Base-by-base conservation (phyloP, 495 filamentous ascomycete genomes). In the Lepraria neglecta region DNA sequence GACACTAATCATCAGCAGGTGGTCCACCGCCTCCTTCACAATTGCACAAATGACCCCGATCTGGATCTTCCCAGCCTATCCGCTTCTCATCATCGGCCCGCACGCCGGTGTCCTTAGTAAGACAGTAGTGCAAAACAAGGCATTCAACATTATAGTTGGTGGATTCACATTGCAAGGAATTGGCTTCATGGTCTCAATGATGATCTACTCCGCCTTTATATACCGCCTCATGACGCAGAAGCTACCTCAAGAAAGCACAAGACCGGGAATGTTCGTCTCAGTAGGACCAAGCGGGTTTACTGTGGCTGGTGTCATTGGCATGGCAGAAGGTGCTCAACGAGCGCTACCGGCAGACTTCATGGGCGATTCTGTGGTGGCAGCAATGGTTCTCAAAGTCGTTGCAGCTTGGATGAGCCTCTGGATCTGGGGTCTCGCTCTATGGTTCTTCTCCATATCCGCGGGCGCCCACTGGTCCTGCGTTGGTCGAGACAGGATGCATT, bases 141-240 rank as follows among this genome's bases (percentile, higher is more conserved):
- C 82, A 14, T 70, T 92, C 14, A 74, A 80, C 9, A 82, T 94
- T 56, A 84, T 91, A 17, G 73, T 91, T 59, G 84, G 85, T 33
- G 87, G 88, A 9, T 80, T 85, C 17, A 81, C 86, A 4, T 80
- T 88, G 28, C 90, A 95, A 72, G 90, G 90, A 10, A 88, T 91
- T 30, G 90, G 90, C 0, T 95, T 92, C 68, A 71, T 94, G 65
- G 88, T 95, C 58, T 86, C 86, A 6, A 77, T 92, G 63, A 92
- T 92, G 89, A 84, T 94, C 33, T 90, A 89, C 64, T 84, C 88
- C 17, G 87, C 90, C 43, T 95, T 90, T 67, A 82, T 95, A 43
- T 94, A 94, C 69, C 82, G 90, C 43, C 79, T 95, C 46, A 95
- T 95, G 90, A 92, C 90, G 1, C 89, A 94, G 66, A 95, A 95